Evolutionary conservation across 1,284 basidiomycete genomes (phyloP).

Genomic region (Puccinia coronata): DNA sequence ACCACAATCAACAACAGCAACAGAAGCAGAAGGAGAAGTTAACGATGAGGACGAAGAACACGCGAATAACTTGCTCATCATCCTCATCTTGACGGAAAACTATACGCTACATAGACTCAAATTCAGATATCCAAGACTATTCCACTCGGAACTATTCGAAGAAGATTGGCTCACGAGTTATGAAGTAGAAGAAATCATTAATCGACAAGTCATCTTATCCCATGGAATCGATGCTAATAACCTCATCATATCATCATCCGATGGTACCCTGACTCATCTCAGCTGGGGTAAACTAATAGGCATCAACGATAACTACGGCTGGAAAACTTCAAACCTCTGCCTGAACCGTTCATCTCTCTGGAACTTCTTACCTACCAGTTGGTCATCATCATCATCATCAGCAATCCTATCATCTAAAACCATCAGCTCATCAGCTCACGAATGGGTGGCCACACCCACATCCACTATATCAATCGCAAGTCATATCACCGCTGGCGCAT

Average conservation of each 20-base stretch:
- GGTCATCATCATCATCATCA: constrained; percentile 15
- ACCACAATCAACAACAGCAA: background rate
- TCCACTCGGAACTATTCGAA: constrained; percentile 44
- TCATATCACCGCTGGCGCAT: background rate
- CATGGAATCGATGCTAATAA: constrained; percentile 47
- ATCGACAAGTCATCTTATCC: constrained; percentile 33
- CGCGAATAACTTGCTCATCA: constrained; percentile 17
- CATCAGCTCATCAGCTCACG: constrained; percentile 42
- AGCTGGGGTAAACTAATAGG: constrained; percentile 41
- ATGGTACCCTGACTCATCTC: constrained; percentile 44
- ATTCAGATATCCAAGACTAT: constrained; percentile 38
- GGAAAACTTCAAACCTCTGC: constrained; percentile 38
- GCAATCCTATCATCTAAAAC: constrained; percentile 9
- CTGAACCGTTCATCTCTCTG: constrained; percentile 23
- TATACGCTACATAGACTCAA: constrained; percentile 36
- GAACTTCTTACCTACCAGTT: constrained; percentile 38
- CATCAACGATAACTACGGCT: constrained; percentile 32
- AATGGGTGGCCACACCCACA: constrained; percentile 45
- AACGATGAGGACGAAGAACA: background rate
- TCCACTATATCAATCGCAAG: constrained; percentile 44
- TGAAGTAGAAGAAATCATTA: constrained; percentile 45
- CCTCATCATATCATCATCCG: constrained; percentile 40
- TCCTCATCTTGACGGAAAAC: constrained; percentile 41
- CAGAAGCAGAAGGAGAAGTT: too few relatives aligned
- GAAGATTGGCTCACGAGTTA: constrained; percentile 39